Percentiles rank a stretch among this genome's conserved stretches.
phyloP scores from a whole-genome alignment of 1,284 basidiomycete genomes.

The Rhodotorula sp. region DNA sequence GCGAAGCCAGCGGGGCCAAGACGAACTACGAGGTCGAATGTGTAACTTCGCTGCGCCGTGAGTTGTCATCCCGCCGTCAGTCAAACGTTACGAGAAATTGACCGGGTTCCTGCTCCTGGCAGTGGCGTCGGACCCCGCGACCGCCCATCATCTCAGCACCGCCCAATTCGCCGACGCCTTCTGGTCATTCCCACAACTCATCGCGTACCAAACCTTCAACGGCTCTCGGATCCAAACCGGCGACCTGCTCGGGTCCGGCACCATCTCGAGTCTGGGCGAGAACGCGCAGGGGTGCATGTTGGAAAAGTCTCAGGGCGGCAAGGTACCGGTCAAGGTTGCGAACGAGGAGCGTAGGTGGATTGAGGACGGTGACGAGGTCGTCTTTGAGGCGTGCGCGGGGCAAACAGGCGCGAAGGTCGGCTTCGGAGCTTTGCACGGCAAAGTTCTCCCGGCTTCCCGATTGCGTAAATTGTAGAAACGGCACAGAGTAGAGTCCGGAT shows the following conservation, averaged over 20 bases:
- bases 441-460: not conserved
- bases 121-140: constrained; percentile 10
- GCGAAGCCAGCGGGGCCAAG: not conserved
- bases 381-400: constrained; percentile 8
- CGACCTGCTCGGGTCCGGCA: constrained; percentile 44
- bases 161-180: constrained; percentile 14
- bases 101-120: not conserved
- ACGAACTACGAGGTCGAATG: constrained; percentile 10
- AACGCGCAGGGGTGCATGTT: constrained; percentile 16
- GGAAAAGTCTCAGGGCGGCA: constrained; percentile 11
- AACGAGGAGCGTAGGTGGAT: constrained; percentile 14
- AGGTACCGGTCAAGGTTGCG: constrained; percentile 9
- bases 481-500: not conserved
- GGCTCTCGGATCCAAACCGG: constrained; percentile 40
- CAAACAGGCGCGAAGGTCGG: constrained; percentile 7
- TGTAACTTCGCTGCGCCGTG: not conserved
- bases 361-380: constrained; percentile 21
- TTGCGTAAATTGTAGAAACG: not conserved
- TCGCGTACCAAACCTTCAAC: constrained; percentile 43
- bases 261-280: constrained; percentile 31
- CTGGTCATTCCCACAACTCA: constrained; percentile 15
- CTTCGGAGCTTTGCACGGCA: constrained; percentile 15
- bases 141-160: constrained; percentile 1
- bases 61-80: not conserved
- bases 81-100: not conserved